Evolutionary conservation across 106 monocot species (phyloP).

Genomic region (Dioscorea zingiberensis): DNA sequence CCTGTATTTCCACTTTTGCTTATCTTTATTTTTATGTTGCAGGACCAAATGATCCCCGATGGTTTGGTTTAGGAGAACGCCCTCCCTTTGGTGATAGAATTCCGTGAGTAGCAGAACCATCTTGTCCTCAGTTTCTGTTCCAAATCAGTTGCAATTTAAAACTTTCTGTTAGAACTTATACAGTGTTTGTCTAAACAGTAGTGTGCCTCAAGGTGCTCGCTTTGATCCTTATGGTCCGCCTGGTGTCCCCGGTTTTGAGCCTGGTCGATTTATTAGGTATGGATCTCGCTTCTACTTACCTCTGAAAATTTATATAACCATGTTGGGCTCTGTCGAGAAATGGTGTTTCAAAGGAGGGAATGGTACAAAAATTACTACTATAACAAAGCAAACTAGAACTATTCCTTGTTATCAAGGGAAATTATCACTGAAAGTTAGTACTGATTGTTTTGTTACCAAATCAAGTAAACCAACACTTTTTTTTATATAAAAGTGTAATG

Average conservation of each 20-base stretch:
- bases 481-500: too few species aligned
- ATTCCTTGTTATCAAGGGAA: too few species aligned
- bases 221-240: slow-evolving; percentile 95
- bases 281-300: not conserved
- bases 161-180: not conserved
- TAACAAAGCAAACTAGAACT: too few species aligned
- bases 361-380: too few species aligned
- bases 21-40: slow-evolving; percentile 2
- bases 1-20: not conserved
- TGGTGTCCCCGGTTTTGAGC: slow-evolving; percentile 72
- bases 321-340: too few species aligned
- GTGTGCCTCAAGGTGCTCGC: slow-evolving; percentile 63
- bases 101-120: slow-evolving; percentile 32
- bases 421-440: too few species aligned
- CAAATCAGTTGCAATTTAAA: not conserved
- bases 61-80: slow-evolving; percentile 34
- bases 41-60: slow-evolving; percentile 88
- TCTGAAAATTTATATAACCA: too few species aligned
- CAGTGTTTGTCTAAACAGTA: slow-evolving; percentile 32
- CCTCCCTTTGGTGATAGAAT: slow-evolving; percentile 38
- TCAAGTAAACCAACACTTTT: too few species aligned
- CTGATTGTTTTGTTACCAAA: too few species aligned
- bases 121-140: not conserved
- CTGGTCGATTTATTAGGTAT: slow-evolving; percentile 69
- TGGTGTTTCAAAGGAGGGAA: too few species aligned